Base-by-base conservation (phyloP, 2,329 filamentous ascomycete species). In the Penicillium decumbens region DNA sequence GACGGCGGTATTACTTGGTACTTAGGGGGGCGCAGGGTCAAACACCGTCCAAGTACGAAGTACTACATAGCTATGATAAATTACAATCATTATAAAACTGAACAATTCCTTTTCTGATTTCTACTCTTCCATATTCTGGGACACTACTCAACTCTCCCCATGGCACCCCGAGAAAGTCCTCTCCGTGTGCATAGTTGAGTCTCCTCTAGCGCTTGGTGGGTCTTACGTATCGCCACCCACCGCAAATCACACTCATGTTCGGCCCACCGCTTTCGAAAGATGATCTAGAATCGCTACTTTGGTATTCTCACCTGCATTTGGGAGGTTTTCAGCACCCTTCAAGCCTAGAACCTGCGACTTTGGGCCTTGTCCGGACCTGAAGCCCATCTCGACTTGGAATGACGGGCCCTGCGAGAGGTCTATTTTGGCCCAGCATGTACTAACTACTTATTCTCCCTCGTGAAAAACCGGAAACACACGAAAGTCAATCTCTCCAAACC, bases 1-100 rank as follows among this genome's bases (percentile, higher is more conserved):
- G 51, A 59, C 55, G 49, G 49, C 45, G 45, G 52, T 55, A 57
- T 56, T 56, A 54, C 42, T 29, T 52, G 4, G 33, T 37, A 37
- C 33, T 37, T 46, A 53, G 45, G 53, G 55, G 54, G 47, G 50
- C 41, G 28, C 41, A 24, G 37, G 20, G 9, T 10, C 37, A 25
- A 35, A 28, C 27, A 12, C 27, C 27, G 27, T 29, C 1, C 15
- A 18, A 18, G 15, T 18, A 18, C 15, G 15, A 18, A 18, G 15
- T 18, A 18, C 15, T 18, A 18, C 15, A 18, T 18, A 18, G 10
- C 29, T n/a, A 32, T 15, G n/a, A 13, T 37, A 10, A 35, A 18
- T 37, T 18, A 9, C 32, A 35, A 23, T 23, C 4, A 23, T 23
- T 23, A 23, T 23, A 23, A 4, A 23, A 23, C 20, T 18, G 15